Percentiles rank a stretch among this genome's conserved stretches.
Conservation (phyloP, 1,284 basidiomycete genomes). For the Leccinum fallax region DNA sequence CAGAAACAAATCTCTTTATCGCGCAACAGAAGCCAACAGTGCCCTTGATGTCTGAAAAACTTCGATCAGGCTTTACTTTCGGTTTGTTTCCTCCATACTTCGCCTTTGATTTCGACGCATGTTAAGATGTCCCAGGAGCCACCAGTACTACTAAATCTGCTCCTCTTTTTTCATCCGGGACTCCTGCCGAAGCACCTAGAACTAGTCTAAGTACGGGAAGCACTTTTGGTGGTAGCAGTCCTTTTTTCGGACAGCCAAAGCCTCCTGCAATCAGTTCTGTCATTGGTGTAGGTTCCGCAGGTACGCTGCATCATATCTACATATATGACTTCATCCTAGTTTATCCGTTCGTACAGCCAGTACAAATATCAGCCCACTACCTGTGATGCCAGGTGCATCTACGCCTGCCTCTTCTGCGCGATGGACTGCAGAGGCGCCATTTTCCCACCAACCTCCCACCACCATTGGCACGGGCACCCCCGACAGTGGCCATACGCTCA, state of each 20-base stretch:
- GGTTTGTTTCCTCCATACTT: not conserved
- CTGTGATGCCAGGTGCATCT: not conserved
- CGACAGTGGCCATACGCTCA: not conserved
- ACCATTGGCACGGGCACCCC: not conserved
- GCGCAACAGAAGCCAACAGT: not conserved
- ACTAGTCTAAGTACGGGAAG: not conserved
- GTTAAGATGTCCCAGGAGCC: not conserved
- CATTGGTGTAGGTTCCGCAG: not conserved
- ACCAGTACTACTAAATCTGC: not conserved
- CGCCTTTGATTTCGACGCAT: not conserved
- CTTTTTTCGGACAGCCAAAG: not conserved
- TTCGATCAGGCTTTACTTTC: not conserved
- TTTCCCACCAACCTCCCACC: not conserved
- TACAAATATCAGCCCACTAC: not conserved
- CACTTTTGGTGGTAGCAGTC: not conserved
- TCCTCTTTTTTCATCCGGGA: not conserved
- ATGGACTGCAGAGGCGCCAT: not conserved
- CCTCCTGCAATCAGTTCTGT: not conserved
- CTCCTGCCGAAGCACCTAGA: not conserved
- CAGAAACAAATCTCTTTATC: not conserved
- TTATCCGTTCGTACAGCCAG: not conserved
- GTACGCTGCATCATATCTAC: not conserved
- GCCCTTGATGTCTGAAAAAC: not conserved
- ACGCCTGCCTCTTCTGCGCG: not conserved
- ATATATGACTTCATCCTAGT: not conserved